These are phyloP conservation scores for Candida sithepensis DNA, from an alignment of 805 yeast species.

Conservation along the genomic window DNA sequence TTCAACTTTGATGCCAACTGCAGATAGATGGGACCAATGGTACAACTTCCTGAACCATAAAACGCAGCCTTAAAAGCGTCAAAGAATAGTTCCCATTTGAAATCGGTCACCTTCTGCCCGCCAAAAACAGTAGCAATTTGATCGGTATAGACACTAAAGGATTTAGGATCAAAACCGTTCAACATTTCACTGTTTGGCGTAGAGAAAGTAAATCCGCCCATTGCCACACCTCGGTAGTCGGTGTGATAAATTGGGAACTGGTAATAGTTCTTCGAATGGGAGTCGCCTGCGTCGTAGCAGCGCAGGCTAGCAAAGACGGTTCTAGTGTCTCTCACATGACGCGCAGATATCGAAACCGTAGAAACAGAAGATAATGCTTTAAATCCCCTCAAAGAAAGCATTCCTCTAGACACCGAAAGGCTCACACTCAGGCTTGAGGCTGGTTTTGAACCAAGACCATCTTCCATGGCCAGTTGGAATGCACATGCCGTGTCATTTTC, in stretches of 20 bases:
- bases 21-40: background rate
- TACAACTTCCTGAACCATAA: background rate
- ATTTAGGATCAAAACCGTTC: background rate
- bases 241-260: slow-evolving; percentile 9
- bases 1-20: background rate
- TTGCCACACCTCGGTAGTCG: slow-evolving; percentile 11
- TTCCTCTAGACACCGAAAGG: background rate
- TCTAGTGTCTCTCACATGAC: background rate
- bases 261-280: slow-evolving; percentile 7
- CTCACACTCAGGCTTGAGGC: background rate
- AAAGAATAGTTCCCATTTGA: background rate
- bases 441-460: background rate
- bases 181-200: background rate
- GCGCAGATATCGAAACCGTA: background rate
- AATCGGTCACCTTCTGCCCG: background rate
- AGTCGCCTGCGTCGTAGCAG: slow-evolving; percentile 8
- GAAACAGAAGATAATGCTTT: background rate
- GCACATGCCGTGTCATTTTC: too few species aligned
- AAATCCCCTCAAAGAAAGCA: background rate
- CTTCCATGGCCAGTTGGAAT: background rate
- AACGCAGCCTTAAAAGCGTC: background rate
- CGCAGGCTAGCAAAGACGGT: slow-evolving; percentile 1
- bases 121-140: background rate
- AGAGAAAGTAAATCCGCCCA: slow-evolving; percentile 7
- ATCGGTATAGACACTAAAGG: background rate